phyloP scores from a whole-genome alignment of 148 eudicot species.

The Beta vulgaris region DNA sequence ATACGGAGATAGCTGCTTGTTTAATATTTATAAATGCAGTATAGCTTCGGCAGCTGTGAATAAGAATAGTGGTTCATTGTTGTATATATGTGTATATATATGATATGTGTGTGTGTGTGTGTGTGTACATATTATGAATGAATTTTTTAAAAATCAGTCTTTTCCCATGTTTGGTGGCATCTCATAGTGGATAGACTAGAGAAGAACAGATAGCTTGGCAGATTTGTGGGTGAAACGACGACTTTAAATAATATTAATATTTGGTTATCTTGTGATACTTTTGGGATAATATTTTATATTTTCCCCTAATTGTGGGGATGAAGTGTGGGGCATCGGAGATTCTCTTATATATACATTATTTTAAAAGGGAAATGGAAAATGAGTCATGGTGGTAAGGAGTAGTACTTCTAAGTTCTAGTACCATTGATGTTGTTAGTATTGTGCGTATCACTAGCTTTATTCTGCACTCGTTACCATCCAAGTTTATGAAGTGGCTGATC shows the following conservation, averaged over 20 bases:
- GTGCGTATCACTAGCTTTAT: neutral
- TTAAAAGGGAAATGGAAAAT: neutral
- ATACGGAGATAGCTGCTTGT: no score
- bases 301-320: no score
- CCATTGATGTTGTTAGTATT: neutral
- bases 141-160: no score
- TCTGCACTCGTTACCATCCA: neutral
- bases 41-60: neutral
- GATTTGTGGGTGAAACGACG: no score
- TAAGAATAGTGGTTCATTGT: neutral
- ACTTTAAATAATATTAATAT: no score
- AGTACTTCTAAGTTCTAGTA: no score
- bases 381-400: neutral
- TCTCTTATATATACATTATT: neutral
- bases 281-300: no score
- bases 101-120: neutral
- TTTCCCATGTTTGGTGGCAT: neutral
- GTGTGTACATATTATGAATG: neutral
- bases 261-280: no score
- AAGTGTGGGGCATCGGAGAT: no score
- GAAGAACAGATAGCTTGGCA: no score
- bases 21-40: no score
- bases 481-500: neutral
- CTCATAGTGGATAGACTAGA: neutral
- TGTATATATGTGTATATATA: no score